Conservation (phyloP, 768 basidiomycete genomes). For the Leccinum disarticulatum region DNA sequence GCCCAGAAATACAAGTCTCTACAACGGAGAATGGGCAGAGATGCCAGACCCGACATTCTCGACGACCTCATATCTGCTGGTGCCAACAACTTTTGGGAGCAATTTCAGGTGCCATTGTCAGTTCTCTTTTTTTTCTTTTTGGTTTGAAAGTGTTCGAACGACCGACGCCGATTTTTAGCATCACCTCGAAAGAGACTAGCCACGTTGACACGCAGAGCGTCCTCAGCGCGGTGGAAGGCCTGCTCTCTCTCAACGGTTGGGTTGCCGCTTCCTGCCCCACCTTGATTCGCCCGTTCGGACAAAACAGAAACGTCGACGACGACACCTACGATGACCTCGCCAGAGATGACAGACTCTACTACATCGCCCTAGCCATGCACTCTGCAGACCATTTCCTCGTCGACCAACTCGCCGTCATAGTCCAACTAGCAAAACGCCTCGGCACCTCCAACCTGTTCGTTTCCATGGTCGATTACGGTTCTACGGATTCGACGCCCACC, state of each 20-base stretch:
- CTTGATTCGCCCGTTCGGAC: slow-evolving; percentile 90
- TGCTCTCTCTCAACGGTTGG: slow-evolving; percentile 97
- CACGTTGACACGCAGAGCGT: slow-evolving; percentile 91
- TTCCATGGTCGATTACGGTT: slow-evolving; percentile 97
- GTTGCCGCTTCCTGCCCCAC: slow-evolving; percentile 95
- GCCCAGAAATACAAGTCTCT: slow-evolving; percentile 86
- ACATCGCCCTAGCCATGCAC: slow-evolving; percentile 92
- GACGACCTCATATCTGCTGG: slow-evolving; percentile 74
- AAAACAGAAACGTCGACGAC: slow-evolving; percentile 70
- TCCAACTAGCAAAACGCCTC: slow-evolving; percentile 89
- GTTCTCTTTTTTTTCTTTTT: slow-evolving; percentile 28
- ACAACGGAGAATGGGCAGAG: slow-evolving; percentile 85
- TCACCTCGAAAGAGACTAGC: slow-evolving; percentile 76
- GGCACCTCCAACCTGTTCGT: slow-evolving; percentile 92
- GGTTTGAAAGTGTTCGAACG: too few relatives aligned
- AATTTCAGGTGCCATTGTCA: slow-evolving; percentile 90
- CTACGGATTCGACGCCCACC: slow-evolving; percentile 92
- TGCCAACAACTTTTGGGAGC: slow-evolving; percentile 84
- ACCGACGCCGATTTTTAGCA: slow-evolving; percentile 43
- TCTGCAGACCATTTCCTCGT: slow-evolving; percentile 99
- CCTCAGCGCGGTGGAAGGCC: slow-evolving; percentile 84
- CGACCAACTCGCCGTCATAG: slow-evolving; percentile 96
- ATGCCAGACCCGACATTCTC: slow-evolving; percentile 80
- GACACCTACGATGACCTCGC: slow-evolving; percentile 89
- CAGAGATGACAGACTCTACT: slow-evolving; percentile 83